Evolutionary conservation across 2,329 filamentous ascomycete genomes (phyloP).

Genomic region (Tolypocladium sp.): DNA sequence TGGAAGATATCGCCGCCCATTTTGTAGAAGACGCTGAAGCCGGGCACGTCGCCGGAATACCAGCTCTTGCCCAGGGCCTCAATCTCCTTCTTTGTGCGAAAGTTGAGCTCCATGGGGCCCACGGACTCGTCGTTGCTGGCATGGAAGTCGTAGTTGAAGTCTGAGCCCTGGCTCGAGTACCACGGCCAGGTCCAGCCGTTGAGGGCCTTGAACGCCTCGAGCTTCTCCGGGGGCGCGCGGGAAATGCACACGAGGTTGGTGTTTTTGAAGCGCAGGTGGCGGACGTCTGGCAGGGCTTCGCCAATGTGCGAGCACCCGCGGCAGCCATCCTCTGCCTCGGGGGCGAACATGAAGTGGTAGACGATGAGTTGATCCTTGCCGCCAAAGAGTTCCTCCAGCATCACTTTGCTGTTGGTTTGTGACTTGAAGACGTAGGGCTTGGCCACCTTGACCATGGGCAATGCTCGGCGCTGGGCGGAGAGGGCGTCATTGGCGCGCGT

Average conservation of each 20-base stretch:
- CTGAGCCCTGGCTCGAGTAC: constrained; percentile 23
- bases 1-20: constrained; percentile 23
- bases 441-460: constrained; percentile 29
- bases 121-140: constrained; percentile 20
- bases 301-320: constrained; percentile 26
- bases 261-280: constrained; percentile 25
- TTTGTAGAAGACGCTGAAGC: constrained; percentile 26
- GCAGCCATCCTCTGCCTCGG: constrained; percentile 23
- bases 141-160: constrained; percentile 32
- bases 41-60: constrained; percentile 23
- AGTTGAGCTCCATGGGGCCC: constrained; percentile 16
- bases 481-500: constrained; percentile 18
- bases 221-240: constrained; percentile 24
- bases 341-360: constrained; percentile 37
- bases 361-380: constrained; percentile 26
- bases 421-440: constrained; percentile 26
- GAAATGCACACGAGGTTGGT: constrained; percentile 29
- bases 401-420: constrained; percentile 12
- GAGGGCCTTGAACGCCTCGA: constrained; percentile 24
- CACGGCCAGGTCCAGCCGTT: constrained; percentile 33
- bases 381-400: constrained; percentile 21
- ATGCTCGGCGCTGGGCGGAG: constrained; percentile 18
- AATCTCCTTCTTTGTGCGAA: constrained; percentile 13
- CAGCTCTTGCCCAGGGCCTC: constrained; percentile 16
- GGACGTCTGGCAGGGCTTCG: constrained; percentile 27